These are phyloP conservation scores for Thuja plicata DNA, from an alignment of 83 land plant genomes.

Conservation along the genomic window DNA sequence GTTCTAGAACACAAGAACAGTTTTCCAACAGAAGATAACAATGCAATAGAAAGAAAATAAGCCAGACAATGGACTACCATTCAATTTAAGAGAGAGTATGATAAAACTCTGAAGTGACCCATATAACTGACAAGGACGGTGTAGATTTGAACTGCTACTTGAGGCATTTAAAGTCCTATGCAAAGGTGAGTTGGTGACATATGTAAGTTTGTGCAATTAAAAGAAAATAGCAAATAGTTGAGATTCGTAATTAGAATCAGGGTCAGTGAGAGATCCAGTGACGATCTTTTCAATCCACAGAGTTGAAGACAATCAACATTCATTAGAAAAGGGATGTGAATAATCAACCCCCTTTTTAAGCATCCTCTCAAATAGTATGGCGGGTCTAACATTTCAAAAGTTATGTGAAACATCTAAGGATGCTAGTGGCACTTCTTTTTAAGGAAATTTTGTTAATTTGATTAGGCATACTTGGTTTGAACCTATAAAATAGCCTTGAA, in stretches of 20 bases:
- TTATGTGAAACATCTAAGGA: background rate
- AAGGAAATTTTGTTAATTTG: background rate
- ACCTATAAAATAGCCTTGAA: background rate
- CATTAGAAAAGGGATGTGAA: background rate
- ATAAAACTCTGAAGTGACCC: background rate
- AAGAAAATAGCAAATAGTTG: background rate
- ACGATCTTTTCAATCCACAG: background rate
- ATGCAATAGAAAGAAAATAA: background rate
- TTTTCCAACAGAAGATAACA: background rate
- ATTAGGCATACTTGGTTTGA: background rate
- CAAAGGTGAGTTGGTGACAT: background rate
- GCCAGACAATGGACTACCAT: background rate
- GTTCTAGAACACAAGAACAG: background rate
- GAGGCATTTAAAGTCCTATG: background rate
- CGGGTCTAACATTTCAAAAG: background rate
- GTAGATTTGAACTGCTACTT: background rate
- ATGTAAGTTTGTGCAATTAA: background rate
- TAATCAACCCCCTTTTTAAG: background rate
- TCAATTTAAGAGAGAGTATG: background rate
- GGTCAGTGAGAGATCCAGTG: background rate
- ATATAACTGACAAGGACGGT: background rate
- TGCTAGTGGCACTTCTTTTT: background rate
- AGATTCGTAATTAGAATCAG: background rate
- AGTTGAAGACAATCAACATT: background rate
- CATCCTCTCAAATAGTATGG: background rate